These are phyloP conservation scores for Cryomyces minteri DNA, from an alignment of 495 filamentous ascomycete species.

Conservation along the genomic window DNA sequence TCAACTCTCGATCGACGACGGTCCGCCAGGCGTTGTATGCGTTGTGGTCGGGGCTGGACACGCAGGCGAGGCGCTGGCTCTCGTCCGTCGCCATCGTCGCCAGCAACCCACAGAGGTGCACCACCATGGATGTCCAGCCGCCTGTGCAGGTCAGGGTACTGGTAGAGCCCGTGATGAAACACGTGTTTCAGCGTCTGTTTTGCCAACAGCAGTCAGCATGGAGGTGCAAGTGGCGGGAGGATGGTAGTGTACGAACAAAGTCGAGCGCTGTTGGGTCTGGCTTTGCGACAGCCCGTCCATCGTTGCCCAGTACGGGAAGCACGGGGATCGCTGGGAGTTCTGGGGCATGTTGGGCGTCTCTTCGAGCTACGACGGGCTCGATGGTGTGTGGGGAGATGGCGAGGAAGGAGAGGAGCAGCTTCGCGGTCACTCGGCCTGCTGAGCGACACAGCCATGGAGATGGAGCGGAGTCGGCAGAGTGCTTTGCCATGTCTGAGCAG, in stretches of 20 bases:
- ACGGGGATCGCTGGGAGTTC: too few species aligned
- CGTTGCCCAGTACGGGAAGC: too few species aligned
- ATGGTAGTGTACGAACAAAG: too few species aligned
- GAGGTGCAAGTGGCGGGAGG: too few species aligned
- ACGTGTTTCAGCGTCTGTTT: slow-evolving; percentile 67
- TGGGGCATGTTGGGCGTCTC: too few species aligned
- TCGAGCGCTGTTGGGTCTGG: too few species aligned
- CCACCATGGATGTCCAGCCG: slow-evolving; percentile 51
- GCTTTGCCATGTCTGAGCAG: too few species aligned
- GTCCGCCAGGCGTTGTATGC: slow-evolving; percentile 67
- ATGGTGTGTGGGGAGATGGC: slow-evolving; percentile 10
- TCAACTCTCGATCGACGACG: slow-evolving; percentile 59
- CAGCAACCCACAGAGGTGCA: slow-evolving; percentile 44
- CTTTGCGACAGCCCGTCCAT: too few species aligned
- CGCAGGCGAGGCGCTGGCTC: slow-evolving; percentile 27
- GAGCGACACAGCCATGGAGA: slow-evolving; percentile 10
- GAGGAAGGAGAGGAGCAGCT: slow-evolving; percentile 43
- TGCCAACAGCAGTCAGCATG: too few species aligned
- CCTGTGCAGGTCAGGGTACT: slow-evolving; percentile 54
- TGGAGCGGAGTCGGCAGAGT: neutral
- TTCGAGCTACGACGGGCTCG: too few species aligned
- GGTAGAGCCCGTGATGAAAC: slow-evolving; percentile 66
- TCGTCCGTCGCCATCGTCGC: slow-evolving; percentile 33
- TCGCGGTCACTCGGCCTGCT: slow-evolving; percentile 38
- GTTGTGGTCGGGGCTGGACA: slow-evolving; percentile 39